Percentiles rank a stretch among this genome's conserved stretches.
Conservation (phyloP, 805 yeast species). For the Candida nemodendra region DNA sequence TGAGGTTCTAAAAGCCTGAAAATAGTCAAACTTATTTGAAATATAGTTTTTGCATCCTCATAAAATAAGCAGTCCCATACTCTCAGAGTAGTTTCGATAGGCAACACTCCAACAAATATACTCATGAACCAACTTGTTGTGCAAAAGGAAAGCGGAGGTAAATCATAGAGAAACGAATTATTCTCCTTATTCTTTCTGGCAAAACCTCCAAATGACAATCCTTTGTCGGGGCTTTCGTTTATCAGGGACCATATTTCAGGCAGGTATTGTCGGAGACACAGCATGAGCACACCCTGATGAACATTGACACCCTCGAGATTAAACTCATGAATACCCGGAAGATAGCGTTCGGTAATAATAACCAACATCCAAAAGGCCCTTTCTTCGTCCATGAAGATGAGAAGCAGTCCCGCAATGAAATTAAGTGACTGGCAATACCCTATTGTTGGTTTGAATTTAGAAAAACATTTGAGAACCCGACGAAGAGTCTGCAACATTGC, state of each 20-base stretch:
- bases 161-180: conserved; percentile 58
- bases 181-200: conserved; percentile 24
- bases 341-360: conserved; percentile 76
- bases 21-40: conserved; percentile 77
- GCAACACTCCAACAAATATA: conserved; percentile 85
- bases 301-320: conserved; percentile 91
- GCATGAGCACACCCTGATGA: conserved; percentile 91
- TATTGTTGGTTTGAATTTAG: conserved; percentile 80
- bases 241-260: conserved; percentile 73
- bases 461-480: conserved; percentile 79
- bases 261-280: conserved; percentile 78
- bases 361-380: conserved; percentile 94
- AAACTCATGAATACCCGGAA: conserved; percentile 90
- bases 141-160: conserved; percentile 90
- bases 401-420: conserved; percentile 82
- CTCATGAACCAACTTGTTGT: conserved; percentile 99
- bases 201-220: neutral
- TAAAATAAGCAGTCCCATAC: conserved; percentile 95
- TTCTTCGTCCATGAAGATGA: conserved; percentile 87
- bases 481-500: conserved; percentile 69
- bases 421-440: conserved; percentile 97
- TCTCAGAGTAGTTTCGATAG: conserved; percentile 82
- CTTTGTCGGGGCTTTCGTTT: conserved; percentile 27
- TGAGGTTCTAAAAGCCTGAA: conserved; percentile 73
- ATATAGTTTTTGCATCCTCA: conserved; percentile 85